phyloP scores from a whole-genome alignment of 257 asterid genomes.

The Osmanthus fragrans region DNA sequence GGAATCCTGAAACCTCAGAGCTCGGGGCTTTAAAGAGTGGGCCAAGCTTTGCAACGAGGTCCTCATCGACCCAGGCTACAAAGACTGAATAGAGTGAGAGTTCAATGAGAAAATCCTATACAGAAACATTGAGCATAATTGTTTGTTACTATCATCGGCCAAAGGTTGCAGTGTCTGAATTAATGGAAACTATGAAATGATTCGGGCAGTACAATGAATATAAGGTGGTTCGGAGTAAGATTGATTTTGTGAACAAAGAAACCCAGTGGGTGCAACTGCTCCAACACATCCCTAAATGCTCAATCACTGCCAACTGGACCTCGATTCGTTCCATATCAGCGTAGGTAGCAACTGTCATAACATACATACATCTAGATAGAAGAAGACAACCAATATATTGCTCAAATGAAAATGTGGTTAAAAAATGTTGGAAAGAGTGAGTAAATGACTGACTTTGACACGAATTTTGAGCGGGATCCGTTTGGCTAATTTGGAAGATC shows the following conservation, averaged over 20 bases:
- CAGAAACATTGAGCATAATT: neutral
- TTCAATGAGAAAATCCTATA: neutral
- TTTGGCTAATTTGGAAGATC: too few species aligned
- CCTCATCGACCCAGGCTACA: neutral
- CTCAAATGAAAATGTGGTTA: neutral
- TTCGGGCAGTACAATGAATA: too few species aligned
- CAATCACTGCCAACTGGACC: neutral
- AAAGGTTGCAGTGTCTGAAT: too few species aligned
- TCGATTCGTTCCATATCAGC: too few species aligned
- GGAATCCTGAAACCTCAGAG: neutral
- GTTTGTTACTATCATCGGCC: neutral
- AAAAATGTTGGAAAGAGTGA: too few species aligned
- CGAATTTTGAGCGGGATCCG: too few species aligned
- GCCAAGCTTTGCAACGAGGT: neutral
- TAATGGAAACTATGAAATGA: too few species aligned
- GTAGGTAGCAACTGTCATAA: too few species aligned
- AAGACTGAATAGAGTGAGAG: neutral
- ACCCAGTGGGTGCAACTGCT: neutral
- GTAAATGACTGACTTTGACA: too few species aligned
- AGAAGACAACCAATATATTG: neutral
- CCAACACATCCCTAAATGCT: neutral
- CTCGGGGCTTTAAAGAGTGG: neutral
- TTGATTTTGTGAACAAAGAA: neutral
- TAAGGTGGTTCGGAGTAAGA: neutral
- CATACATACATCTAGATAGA: neutral